A percentile compares a stretch with the other conserved stretches of the same genome.
These are phyloP conservation scores for Zangia roseola DNA, from an alignment of 768 basidiomycete genomes.

Conservation along the genomic window DNA sequence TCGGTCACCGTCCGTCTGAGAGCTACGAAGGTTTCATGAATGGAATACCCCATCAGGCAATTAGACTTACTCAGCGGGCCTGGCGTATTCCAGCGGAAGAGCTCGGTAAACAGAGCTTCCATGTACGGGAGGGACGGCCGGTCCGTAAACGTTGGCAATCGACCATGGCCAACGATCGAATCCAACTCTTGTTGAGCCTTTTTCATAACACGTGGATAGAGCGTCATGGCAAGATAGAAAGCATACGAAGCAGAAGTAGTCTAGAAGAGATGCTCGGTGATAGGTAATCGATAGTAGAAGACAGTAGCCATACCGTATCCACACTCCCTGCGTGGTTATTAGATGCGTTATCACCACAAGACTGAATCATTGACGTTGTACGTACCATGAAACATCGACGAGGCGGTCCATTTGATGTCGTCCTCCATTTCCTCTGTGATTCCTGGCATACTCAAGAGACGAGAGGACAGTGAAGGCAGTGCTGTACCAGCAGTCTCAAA, in stretches of 20 bases:
- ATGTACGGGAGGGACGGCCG: conserved; percentile 27
- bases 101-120: conserved; percentile 25
- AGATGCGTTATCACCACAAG: not conserved
- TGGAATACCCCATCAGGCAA: not conserved
- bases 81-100: conserved; percentile 21
- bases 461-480: conserved; percentile 13
- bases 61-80: conserved; percentile 8
- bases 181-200: conserved; percentile 30
- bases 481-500: conserved; percentile 17
- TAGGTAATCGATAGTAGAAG: not conserved
- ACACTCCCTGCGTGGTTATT: conserved; percentile 14
- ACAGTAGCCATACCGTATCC: conserved; percentile 29
- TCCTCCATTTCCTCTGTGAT: conserved; percentile 15
- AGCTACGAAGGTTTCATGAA: not conserved
- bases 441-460: conserved; percentile 5
- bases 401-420: conserved; percentile 15
- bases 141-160: conserved; percentile 26
- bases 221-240: conserved; percentile 29
- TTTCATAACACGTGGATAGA: conserved; percentile 25
- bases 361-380: not conserved
- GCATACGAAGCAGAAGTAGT: conserved; percentile 8
- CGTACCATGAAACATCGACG: conserved; percentile 14
- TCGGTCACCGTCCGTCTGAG: conserved; percentile 6
- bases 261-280: conserved; percentile 4
- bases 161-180: conserved; percentile 20